Evolutionary conservation across 805 yeast genomes (phyloP).

Genomic region (Candida odintsovae): DNA sequence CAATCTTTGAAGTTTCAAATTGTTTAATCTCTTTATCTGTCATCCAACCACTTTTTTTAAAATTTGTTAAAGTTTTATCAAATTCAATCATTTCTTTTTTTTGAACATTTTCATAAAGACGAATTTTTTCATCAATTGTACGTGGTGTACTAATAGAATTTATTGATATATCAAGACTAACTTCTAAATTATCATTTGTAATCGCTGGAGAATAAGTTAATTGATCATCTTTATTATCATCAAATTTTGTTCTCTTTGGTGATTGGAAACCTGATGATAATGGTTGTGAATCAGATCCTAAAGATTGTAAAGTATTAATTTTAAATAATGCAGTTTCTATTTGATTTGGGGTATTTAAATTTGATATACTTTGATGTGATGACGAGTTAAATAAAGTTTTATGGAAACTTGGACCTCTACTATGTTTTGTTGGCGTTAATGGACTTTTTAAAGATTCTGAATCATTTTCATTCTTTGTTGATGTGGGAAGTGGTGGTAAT

Average conservation of each 20-base stretch:
- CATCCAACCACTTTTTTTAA: conserved; percentile 23
- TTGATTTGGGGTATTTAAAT: background rate
- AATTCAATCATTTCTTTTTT: conserved; percentile 15
- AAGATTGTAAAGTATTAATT: background rate
- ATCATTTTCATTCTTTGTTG: background rate
- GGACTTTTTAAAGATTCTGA: conserved; percentile 3
- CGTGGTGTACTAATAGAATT: conserved; percentile 7
- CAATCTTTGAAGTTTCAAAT: conserved; percentile 14
- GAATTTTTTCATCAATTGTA: conserved; percentile 15
- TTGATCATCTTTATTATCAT: background rate
- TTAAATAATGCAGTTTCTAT: background rate
- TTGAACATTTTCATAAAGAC: conserved; percentile 16
- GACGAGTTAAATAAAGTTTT: conserved; percentile 3
- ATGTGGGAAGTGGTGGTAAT: conserved; percentile 17
- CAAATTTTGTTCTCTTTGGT: conserved; percentile 1
- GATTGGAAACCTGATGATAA: background rate
- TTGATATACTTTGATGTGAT: conserved; percentile 3
- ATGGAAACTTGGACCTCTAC: background rate
- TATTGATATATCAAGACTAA: conserved; percentile 15
- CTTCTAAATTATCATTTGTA: conserved; percentile 20
- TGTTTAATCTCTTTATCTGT: conserved; percentile 14
- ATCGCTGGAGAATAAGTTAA: conserved; percentile 19
- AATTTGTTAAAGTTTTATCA: conserved; percentile 10
- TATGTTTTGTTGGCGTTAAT: conserved; percentile 1
- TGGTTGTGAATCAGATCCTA: background rate